Conservation (phyloP, 495 filamentous ascomycete species). For the Parmelia sp. region DNA sequence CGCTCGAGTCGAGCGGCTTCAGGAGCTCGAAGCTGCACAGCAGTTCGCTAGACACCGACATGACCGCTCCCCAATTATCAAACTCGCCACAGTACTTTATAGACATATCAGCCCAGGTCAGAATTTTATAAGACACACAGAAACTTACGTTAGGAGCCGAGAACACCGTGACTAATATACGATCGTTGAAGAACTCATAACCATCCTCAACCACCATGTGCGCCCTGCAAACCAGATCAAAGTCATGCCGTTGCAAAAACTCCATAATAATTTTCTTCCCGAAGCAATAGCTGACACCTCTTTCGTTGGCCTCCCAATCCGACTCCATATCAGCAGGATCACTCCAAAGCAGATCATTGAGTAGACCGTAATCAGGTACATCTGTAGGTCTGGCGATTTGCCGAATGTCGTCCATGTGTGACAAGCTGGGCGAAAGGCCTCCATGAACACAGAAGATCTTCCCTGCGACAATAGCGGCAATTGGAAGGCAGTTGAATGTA, state of each 20-base stretch:
- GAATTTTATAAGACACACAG: conserved; percentile 5
- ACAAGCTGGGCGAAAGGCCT: conserved; percentile 83
- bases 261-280: conserved; percentile 98
- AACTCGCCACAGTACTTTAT: conserved; percentile 95
- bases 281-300: conserved; percentile 97
- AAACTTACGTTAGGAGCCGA: conserved; percentile 89
- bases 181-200: conserved; percentile 97
- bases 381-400: conserved; percentile 94
- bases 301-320: conserved; percentile 97
- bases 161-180: conserved; percentile 94
- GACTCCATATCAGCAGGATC: conserved; percentile 96
- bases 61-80: conserved; percentile 98
- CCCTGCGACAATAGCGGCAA: conserved; percentile 90
- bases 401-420: conserved; percentile 97
- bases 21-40: conserved; percentile 96
- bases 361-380: conserved; percentile 91
- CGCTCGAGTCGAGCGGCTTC: conserved; percentile 94
- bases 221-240: conserved; percentile 92
- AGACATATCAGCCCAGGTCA: conserved; percentile 25
- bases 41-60: conserved; percentile 91
- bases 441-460: conserved; percentile 99
- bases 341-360: conserved; percentile 97
- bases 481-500: conserved; percentile 93
- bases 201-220: conserved; percentile 99
- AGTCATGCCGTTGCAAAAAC: conserved; percentile 90